A percentile compares a stretch with the other conserved stretches of the same genome.
Conservation (phyloP, 1,284 basidiomycete genomes). For the Xerocomus amazonicus region DNA sequence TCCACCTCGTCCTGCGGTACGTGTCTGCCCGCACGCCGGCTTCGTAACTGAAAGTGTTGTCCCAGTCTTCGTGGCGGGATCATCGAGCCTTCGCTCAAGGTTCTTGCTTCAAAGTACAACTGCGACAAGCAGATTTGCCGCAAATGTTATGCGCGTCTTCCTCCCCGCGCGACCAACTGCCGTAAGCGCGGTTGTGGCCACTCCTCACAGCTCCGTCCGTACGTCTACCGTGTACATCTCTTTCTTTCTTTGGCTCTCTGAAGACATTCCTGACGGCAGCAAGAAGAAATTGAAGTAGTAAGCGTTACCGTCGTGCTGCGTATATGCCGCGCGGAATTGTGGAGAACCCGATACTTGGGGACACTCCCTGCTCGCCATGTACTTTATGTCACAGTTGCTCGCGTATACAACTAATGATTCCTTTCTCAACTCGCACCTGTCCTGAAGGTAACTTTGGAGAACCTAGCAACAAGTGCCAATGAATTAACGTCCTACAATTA, state of each 20-base stretch:
- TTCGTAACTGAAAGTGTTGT: not conserved
- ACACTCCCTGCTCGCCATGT: constrained; percentile 10
- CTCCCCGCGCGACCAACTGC: constrained; percentile 99
- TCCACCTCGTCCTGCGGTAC: constrained; percentile 93
- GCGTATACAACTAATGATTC: not conserved
- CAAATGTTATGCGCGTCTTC: constrained; percentile 99
- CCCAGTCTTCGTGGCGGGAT: constrained; percentile 64
- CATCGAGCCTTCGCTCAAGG: constrained; percentile 98
- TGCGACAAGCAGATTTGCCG: constrained; percentile 99
- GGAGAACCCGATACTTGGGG: not conserved
- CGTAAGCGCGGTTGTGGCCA: constrained; percentile 90
- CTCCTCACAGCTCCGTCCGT: constrained; percentile 95
- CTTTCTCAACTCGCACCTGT: not conserved
- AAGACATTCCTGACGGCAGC: constrained; percentile 34
- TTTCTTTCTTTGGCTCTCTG: not conserved
- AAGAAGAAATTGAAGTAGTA: constrained; percentile 97
- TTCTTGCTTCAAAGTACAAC: constrained; percentile 95
- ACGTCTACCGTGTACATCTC: constrained; percentile 34
- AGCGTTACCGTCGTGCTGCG: constrained; percentile 2
- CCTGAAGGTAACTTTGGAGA: too few species aligned
- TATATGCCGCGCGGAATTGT: not conserved
- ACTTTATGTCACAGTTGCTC: constrained; percentile 17
- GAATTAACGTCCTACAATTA: too few species aligned
- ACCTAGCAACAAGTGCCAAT: too few species aligned
- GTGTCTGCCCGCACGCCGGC: constrained; percentile 19